Evolutionary conservation across 2,329 filamentous ascomycete genomes (phyloP), one percentile per base, ranked within the genome.

Genomic region (Talaromyces atroroseus): DNA sequence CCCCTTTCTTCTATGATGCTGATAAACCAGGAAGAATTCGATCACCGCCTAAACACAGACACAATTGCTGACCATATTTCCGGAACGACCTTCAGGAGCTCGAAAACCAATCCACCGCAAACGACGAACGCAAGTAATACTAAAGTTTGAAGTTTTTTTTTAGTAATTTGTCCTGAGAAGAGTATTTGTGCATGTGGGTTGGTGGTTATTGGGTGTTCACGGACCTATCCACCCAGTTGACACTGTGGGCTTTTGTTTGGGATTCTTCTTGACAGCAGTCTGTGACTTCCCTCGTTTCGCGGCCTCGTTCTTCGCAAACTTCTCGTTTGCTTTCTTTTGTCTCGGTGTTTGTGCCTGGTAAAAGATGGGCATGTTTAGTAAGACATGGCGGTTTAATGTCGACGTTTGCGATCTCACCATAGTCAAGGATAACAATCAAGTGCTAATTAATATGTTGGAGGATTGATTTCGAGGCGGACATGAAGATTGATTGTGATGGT

Each of bases 311-410:
- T 80, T 79, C 52, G 83, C 83, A 65, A 79, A 86, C 61, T 76
- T 78, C 59, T 82, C 80, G 70, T 87, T 87, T 45, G 84, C 83
- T 64, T 78, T 78, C 59, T 83, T 82, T 74, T 87, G 84, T 67
- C 83, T 80, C 29, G 84, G 84, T 61, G 84, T 87, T 80, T 86
- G 83, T 24, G 78, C 80, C 82, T 83, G 51, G n/a, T 5, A 29
- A 20, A 21, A 20, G 16, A 18, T 18, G 38, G 38, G 24, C 24
- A 29, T 10, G 26, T 29, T 45, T 20, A 45, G 18, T n/a, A 45
- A n/a, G 18, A n/a, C 16, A 16, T 23, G 21, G 7, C 24, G 8
- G 2, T 46, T 46, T 10, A 26, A 16, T 46, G 3, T 11, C 6
- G 14, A 11, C 20, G 18, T 24, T 40, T 40, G 36, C n/a, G 11